Evolutionary conservation across 1,139 yeast genomes (phyloP), one percentile per base, ranked within the genome.

Genomic region (Yamadazyma epiphylla): DNA sequence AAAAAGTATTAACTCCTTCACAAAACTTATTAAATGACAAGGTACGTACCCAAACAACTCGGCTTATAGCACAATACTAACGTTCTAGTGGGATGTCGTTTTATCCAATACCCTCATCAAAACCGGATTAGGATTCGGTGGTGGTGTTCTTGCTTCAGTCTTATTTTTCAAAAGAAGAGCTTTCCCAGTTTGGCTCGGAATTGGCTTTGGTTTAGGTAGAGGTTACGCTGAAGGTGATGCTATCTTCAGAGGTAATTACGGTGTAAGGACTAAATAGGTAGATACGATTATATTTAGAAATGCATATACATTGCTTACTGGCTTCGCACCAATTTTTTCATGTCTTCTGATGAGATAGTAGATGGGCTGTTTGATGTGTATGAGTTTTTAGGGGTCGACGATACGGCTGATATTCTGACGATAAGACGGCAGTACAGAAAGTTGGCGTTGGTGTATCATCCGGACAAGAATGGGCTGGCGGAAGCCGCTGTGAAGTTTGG

Each of bases 181-280:
- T 5, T 91, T 87, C 77, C 97, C 97, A 33, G 96, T 89, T 27
- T 89, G 96, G 95, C 63, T 89, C 38, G 97, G 97, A 44, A 65
- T 87, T 45, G 98, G 97, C 24, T 89, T 91, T 50, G 98, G 98
- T 43, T 74, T 89, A 41, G 98, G 98, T 45, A 83, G 96, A 68
- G 96, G 96, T 32, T 91, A 88, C 62, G 79, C 97, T 41, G 98
- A 91, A 69, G 98, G 97, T 39, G 97, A 91, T 55, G 94, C 96
- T 42, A 84, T 89, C 37, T 89, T 91, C 74, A 82, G 97, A 65
- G 74, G 85, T 15, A 54, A 54, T 50, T 84, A 82, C 40, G 94
- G 94, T 36, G 59, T 80, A 44, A 79, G 94, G 70, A 66, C 77
- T 32, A 15, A n/a, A 24, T 28, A 35, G 29, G 36, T 31, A 32